phyloP scores from a whole-genome alignment of 208 protist species.

The Acanthamoeba royreba region DNA sequence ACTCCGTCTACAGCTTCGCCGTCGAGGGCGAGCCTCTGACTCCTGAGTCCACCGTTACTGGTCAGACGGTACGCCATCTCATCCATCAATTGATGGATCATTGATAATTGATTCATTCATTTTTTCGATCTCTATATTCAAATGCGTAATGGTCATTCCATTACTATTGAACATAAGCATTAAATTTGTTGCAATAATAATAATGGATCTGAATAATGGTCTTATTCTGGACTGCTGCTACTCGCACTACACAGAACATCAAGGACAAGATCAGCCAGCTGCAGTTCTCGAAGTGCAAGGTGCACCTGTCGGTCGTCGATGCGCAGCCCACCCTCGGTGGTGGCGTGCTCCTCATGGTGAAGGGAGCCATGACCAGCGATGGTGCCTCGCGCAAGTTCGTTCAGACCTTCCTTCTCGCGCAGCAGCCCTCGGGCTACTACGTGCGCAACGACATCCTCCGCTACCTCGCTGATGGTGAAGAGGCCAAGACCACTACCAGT shows the following conservation, averaged over 20 bases:
- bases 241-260: background rate
- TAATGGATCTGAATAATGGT: too few relatives aligned
- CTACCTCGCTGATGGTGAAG: background rate
- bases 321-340: background rate
- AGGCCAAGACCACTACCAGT: background rate
- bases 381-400: background rate
- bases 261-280: conserved; percentile 18
- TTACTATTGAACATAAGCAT: too few relatives aligned
- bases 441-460: conserved; percentile 51
- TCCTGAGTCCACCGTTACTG: background rate
- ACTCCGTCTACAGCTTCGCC: background rate
- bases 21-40: background rate
- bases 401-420: conserved; percentile 47
- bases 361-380: background rate
- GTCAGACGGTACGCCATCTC: background rate
- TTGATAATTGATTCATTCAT: background rate
- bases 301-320: conserved; percentile 11
- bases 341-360: conserved; percentile 38
- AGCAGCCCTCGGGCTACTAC: conserved; percentile 30
- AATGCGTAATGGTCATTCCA: too few relatives aligned
- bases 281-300: conserved; percentile 24
- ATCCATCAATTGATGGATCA: background rate
- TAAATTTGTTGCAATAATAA: too few relatives aligned
- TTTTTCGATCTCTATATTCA: too few relatives aligned
- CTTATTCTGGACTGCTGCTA: too few relatives aligned